Conservation (phyloP, 2,329 filamentous ascomycete species). For the Pseudogymnoascus sp. region DNA sequence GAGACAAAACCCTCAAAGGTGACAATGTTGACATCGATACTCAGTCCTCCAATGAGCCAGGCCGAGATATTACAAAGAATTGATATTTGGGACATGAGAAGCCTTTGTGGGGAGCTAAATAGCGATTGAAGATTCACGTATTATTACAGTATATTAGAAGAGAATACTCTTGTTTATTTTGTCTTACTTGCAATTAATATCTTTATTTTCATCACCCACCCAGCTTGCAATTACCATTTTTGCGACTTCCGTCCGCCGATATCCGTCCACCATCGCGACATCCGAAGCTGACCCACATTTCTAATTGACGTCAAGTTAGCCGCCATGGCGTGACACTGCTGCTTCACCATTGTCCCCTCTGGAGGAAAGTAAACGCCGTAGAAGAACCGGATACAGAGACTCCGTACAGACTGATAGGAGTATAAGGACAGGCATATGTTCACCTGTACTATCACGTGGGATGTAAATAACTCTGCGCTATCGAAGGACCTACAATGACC, state of each 20-base stretch:
- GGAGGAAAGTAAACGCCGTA: not conserved
- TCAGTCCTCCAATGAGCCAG: not conserved
- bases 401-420: not conserved
- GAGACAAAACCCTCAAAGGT: slow-evolving; percentile 83
- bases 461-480: not conserved
- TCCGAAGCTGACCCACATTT: slow-evolving; percentile 3
- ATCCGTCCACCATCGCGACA: not conserved
- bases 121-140: not conserved
- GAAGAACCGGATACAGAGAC: not conserved
- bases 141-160: not conserved
- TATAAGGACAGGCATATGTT: not conserved
- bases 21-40: slow-evolving; percentile 84
- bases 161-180: not conserved
- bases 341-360: not conserved
- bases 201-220: not conserved
- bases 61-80: not conserved
- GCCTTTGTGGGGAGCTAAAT: not conserved
- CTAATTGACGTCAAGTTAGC: not conserved
- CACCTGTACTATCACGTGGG: not conserved
- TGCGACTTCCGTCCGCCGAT: not conserved
- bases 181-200: not conserved
- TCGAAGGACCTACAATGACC: not conserved
- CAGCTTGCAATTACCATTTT: not conserved
- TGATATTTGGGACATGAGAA: not conserved
- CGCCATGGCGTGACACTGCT: not conserved